phyloP scores from a whole-genome alignment of 441 rosid genomes.

The Mallotus japonicus region DNA sequence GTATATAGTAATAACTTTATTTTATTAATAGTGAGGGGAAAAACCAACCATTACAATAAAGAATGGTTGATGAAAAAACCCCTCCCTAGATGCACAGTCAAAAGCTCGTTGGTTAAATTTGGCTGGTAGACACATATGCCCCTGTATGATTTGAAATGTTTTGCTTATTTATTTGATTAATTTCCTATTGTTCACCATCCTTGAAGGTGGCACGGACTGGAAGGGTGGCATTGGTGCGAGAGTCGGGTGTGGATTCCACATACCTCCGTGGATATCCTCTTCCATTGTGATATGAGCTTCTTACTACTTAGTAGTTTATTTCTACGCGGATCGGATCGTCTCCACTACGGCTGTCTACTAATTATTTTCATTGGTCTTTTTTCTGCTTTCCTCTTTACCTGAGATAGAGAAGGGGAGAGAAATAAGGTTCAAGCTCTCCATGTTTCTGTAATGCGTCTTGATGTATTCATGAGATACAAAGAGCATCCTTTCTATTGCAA shows the following conservation, averaged over 20 bases:
- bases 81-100: too few species aligned
- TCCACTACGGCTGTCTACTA: background rate
- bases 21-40: too few species aligned
- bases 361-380: background rate
- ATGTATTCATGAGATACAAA: background rate
- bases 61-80: too few species aligned
- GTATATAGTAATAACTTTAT: too few species aligned
- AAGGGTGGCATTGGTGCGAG: conserved; percentile 71
- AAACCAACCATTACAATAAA: too few species aligned
- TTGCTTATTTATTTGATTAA: background rate
- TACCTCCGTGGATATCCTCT: conserved; percentile 72
- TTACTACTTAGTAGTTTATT: background rate
- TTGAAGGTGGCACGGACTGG: conserved; percentile 80
- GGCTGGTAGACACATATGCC: background rate
- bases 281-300: conserved; percentile 36
- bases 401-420: background rate
- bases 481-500: too few species aligned
- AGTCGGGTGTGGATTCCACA: conserved; percentile 76
- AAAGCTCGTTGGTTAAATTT: background rate
- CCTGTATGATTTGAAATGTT: background rate
- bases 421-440: background rate
- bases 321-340: background rate
- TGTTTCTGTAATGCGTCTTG: background rate
- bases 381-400: background rate
- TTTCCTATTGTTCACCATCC: background rate